Evolutionary conservation across 495 filamentous ascomycete genomes (phyloP).

Genomic region (Amphirosellinia nigrospora): DNA sequence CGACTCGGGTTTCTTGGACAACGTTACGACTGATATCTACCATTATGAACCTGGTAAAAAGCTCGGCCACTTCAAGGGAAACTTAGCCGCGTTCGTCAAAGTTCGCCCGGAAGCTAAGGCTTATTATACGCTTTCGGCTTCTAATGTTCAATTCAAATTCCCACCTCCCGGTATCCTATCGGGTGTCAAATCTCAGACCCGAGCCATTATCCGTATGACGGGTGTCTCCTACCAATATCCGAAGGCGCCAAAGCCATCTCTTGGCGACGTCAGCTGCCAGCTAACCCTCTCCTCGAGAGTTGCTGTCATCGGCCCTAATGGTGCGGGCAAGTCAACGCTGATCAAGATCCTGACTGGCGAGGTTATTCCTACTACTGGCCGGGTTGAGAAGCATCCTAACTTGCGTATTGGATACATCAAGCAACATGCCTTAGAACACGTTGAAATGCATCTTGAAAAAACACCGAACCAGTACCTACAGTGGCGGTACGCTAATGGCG

Average conservation of each 20-base stretch:
- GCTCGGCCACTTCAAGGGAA: conserved; percentile 91
- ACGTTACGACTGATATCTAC: conserved; percentile 98
- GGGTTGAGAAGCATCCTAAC: conserved; percentile 98
- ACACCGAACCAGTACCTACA: conserved; percentile 98
- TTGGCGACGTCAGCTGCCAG: conserved; percentile 83
- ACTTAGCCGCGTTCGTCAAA: conserved; percentile 90
- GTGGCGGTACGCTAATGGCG: conserved; percentile 97
- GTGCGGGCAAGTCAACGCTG: conserved; percentile 97
- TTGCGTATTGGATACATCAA: conserved; percentile 99
- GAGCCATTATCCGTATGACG: conserved; percentile 93
- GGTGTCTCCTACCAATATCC: conserved; percentile 92
- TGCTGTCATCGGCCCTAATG: conserved; percentile 96
- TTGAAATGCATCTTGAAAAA: conserved; percentile 99
- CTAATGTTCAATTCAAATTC: conserved; percentile 95
- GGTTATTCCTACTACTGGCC: conserved; percentile 81
- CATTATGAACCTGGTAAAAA: conserved; percentile 97
- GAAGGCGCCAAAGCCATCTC: conserved; percentile 79
- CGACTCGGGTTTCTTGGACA: conserved; percentile 97
- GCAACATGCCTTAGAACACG: conserved; percentile 98
- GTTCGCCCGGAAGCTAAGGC: conserved; percentile 94
- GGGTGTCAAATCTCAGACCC: conserved; percentile 92
- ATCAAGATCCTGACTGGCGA: conserved; percentile 99
- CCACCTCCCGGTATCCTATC: conserved; percentile 91
- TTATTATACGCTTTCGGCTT: conserved; percentile 95
- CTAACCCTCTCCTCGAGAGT: conserved; percentile 89